phyloP scores from a whole-genome alignment of 1,284 basidiomycete genomes.

The Pseudozyma sp. region DNA sequence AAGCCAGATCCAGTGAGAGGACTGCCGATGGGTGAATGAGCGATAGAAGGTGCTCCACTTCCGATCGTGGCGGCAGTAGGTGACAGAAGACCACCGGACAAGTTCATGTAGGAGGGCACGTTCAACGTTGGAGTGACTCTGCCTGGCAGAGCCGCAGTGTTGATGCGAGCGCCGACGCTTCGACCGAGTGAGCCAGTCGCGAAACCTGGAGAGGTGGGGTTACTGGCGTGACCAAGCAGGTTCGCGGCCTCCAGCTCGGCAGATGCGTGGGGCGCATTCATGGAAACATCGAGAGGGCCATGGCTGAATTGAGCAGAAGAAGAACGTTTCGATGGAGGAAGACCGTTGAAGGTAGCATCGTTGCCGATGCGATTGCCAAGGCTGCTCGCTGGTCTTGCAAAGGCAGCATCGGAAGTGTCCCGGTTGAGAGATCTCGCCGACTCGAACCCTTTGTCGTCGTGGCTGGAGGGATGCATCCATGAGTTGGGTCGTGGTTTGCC shows the following conservation, averaged over 20 bases:
- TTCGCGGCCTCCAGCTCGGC: slow-evolving; percentile 1
- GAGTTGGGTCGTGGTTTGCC: slow-evolving; percentile 35
- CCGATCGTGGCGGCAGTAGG: slow-evolving; percentile 51
- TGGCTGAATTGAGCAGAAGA: slow-evolving; percentile 21
- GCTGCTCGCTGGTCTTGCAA: slow-evolving; percentile 35
- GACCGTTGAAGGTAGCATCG: slow-evolving; percentile 12
- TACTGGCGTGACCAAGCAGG: slow-evolving; percentile 7
- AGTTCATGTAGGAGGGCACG: slow-evolving; percentile 40
- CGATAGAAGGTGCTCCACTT: slow-evolving; percentile 16
- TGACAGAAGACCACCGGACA: slow-evolving; percentile 49
- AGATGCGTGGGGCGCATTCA: slow-evolving; percentile 5
- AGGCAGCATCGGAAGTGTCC: slow-evolving; percentile 8
- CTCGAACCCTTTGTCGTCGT: slow-evolving; percentile 18
- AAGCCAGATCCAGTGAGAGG: slow-evolving; percentile 28
- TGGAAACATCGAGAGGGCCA: slow-evolving; percentile 12
- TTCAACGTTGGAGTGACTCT: slow-evolving; percentile 33
- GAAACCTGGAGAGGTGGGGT: slow-evolving; percentile 17
- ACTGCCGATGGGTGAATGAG: slow-evolving; percentile 37
- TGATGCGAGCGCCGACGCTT: slow-evolving; percentile 3
- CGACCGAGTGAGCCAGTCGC: slow-evolving; percentile 14
- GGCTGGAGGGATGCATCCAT: slow-evolving; percentile 44
- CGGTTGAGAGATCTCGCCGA: slow-evolving; percentile 3
- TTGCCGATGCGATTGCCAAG: slow-evolving; percentile 24
- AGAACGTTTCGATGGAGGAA: slow-evolving; percentile 14
- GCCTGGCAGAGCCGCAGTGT: slow-evolving; percentile 7